Conservation (phyloP, 108 stramenopile genomes). For the Cylindrotheca fusiformis region DNA sequence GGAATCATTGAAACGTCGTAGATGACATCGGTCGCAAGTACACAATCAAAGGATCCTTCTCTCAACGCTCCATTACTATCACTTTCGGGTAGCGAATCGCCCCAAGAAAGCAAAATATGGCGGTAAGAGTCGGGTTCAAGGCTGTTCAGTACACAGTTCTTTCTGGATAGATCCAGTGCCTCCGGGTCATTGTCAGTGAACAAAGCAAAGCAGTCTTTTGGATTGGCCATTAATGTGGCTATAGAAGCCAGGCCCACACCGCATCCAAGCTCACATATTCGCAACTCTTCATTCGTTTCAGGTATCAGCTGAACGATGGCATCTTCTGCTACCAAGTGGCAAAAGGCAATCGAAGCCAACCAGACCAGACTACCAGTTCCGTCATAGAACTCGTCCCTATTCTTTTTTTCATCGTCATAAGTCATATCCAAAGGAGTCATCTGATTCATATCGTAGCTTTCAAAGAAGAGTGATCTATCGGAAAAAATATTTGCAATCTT, state of each 20-base stretch:
- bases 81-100: not conserved
- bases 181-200: slow-evolving; percentile 47
- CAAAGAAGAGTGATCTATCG: not conserved
- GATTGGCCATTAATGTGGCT: slow-evolving; percentile 13
- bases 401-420: not conserved
- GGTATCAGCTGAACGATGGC: not conserved
- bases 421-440: slow-evolving; percentile 30
- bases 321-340: slow-evolving; percentile 7
- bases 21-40: slow-evolving; percentile 57
- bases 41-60: slow-evolving; percentile 25
- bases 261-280: slow-evolving; percentile 45
- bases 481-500: not conserved
- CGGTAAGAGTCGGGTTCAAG: slow-evolving; percentile 4
- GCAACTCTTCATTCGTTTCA: not conserved
- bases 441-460: not conserved
- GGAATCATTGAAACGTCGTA: slow-evolving; percentile 49
- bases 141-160: slow-evolving; percentile 39
- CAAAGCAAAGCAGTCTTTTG: slow-evolving; percentile 7
- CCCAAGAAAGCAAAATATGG: slow-evolving; percentile 13
- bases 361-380: slow-evolving; percentile 29
- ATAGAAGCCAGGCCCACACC: slow-evolving; percentile 51
- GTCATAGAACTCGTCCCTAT: slow-evolving; percentile 26
- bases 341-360: slow-evolving; percentile 21
- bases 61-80: not conserved
- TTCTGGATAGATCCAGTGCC: slow-evolving; percentile 32